phyloP scores from a whole-genome alignment of 495 filamentous ascomycete species.

The Penicillium taxi region DNA sequence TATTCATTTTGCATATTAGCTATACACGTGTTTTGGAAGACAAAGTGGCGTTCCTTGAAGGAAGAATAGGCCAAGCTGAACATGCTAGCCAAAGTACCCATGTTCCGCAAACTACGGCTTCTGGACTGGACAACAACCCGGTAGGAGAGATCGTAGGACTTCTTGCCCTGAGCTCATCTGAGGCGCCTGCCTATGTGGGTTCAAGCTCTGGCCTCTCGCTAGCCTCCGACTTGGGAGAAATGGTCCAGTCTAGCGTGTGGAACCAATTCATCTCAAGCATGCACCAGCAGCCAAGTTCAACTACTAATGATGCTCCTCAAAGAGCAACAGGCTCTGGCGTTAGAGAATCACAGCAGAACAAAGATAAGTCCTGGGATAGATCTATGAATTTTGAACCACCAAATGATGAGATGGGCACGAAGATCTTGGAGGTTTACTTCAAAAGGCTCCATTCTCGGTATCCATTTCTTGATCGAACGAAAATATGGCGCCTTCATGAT shows the following conservation, averaged over 20 bases:
- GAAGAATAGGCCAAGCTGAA: conserved; percentile 22
- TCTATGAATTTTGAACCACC: conserved; percentile 38
- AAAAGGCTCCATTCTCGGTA: conserved; percentile 41
- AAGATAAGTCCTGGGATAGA: conserved; percentile 11
- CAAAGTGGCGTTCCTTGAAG: conserved; percentile 40
- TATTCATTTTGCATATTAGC: conserved; percentile 10
- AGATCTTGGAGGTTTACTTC: conserved; percentile 41
- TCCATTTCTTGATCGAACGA: conserved; percentile 41
- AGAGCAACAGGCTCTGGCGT: conserved; percentile 1
- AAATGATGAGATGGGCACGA: conserved; percentile 39
- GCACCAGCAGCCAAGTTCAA: conserved; percentile 17
- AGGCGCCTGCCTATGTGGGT: conserved; percentile 46
- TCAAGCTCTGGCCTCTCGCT: conserved; percentile 45
- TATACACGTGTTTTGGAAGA: conserved; percentile 44
- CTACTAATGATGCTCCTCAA: background rate
- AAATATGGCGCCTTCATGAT: conserved; percentile 39
- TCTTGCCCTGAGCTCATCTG: conserved; percentile 39
- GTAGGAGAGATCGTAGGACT: conserved; percentile 47
- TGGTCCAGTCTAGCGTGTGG: conserved; percentile 48
- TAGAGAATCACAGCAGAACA: conserved; percentile 6
- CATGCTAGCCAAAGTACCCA: conserved; percentile 6
- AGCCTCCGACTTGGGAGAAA: conserved; percentile 43
- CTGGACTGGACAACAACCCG: conserved; percentile 31
- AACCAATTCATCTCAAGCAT: conserved; percentile 39
- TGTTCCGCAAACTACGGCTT: conserved; percentile 13